phyloP scores from a whole-genome alignment of 176 grass and related monocot genomes.

The Chloris gayana region DNA sequence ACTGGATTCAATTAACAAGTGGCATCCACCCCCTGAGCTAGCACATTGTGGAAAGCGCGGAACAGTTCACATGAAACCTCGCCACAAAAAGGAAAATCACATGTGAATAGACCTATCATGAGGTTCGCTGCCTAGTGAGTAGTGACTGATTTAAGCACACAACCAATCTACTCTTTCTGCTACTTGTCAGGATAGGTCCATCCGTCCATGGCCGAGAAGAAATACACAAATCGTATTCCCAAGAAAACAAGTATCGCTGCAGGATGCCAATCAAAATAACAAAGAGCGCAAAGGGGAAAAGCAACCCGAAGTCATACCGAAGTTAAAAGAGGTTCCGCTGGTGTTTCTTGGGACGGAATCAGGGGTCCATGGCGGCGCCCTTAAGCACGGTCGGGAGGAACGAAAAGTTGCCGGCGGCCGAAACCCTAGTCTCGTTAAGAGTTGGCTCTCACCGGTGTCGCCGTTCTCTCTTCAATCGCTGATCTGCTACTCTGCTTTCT shows the following conservation, averaged over 20 bases:
- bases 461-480: neutral
- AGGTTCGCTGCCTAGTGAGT: neutral
- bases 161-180: neutral
- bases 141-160: neutral
- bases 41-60: neutral
- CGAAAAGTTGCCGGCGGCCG: neutral
- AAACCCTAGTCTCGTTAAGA: neutral
- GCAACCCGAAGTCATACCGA: neutral
- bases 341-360: neutral
- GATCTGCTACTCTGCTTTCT: too few species aligned
- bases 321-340: neutral
- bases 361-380: neutral
- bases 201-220: neutral
- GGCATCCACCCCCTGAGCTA: neutral
- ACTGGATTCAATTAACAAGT: neutral
- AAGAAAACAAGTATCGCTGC: neutral
- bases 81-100: neutral
- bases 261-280: neutral
- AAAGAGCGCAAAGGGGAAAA: neutral
- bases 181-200: neutral
- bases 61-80: neutral
- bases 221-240: neutral
- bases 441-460: neutral
- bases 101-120: neutral
- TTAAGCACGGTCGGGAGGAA: neutral